A percentile compares a stretch with the other conserved stretches of the same genome.
phyloP scores from a whole-genome alignment of 345 rosid species.

The Sonneratia alba region DNA sequence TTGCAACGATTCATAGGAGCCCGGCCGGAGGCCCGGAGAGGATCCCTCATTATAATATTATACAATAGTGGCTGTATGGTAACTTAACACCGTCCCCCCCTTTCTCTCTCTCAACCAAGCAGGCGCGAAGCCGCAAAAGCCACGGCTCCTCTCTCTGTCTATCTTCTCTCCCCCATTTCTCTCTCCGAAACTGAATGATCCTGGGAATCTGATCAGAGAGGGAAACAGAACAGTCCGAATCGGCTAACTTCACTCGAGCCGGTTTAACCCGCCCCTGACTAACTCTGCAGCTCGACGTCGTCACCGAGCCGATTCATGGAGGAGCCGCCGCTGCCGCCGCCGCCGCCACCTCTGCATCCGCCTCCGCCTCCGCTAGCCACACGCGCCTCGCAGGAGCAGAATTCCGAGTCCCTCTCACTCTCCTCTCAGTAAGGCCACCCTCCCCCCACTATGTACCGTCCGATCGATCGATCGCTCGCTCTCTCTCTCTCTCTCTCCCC shows the following conservation, averaged over 20 bases:
- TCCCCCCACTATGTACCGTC: background rate
- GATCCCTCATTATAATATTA: too few species aligned
- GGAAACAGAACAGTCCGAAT: background rate
- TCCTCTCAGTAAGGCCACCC: background rate
- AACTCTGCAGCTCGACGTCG: too few species aligned
- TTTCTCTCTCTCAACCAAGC: background rate
- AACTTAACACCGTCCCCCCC: background rate
- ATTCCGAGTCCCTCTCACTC: constrained; percentile 17
- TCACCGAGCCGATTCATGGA: too few species aligned
- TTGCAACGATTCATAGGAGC: too few species aligned
- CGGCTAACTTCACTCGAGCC: too few species aligned
- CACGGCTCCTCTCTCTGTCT: background rate
- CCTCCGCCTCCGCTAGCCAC: background rate
- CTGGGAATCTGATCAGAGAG: background rate
- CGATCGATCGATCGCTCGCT: background rate
- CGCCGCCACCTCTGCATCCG: constrained; percentile 10
- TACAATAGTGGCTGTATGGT: background rate
- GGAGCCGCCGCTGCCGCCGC: background rate
- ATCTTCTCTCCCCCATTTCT: background rate
- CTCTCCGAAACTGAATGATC: background rate
- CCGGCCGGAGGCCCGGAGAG: too few species aligned
- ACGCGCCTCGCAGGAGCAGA: background rate
- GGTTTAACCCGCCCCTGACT: too few species aligned
- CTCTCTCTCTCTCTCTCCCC: constrained; percentile 4
- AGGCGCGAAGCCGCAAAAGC: constrained; percentile 2